Base-by-base conservation (phyloP, 169 alveolate species). In the Theileria sp. region DNA sequence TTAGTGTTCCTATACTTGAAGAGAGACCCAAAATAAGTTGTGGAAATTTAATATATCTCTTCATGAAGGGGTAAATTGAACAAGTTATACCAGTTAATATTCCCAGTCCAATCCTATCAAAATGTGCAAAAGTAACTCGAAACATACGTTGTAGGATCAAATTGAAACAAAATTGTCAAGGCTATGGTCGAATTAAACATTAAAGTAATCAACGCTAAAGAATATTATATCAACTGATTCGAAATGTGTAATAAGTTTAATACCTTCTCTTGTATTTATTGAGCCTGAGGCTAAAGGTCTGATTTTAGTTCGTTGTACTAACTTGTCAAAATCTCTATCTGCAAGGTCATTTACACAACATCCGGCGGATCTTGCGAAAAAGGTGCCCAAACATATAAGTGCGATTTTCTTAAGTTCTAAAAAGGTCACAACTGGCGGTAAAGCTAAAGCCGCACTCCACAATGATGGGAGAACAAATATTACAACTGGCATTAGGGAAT, bases 281-380 rank as follows among this genome's bases (percentile, higher is more conserved):
- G 88, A 93, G n/a, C 97, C 97, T 74, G 96, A 79, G 17, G 99
- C 98, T 38, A 97, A 61, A 12, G 99, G 99, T 38, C 99, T 91
- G 9, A 75, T 77, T 78, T 92, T 93, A n/a, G 99, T 97, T 58
- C 99, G 77, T 50, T 94, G 96, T 1, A 96, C 99, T 61, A 87
- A 79, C 19, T 30, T 73, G 76, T 94, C 97, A 17, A 89, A 49
- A 8, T 88, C 60, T 51, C 81, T 71, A 69, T 94, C 97, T 44
- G 82, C 87, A 19, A 94, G 44, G 72, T 94, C 97, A 73, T 94
- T 94, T 0, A 94, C 83, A 21, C 94, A 88, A 68, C 97, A 93
- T 0, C 94, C 94, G 2, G 87, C 89, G 15, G 82, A 81, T 71
- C 94, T 71, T 44, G 85, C 82, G 62, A 80, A 85, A 23, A 87